A percentile compares a stretch with the other conserved stretches of the same genome.
phyloP scores from a whole-genome alignment of 257 asterid genomes.

The Gentiana macrophylla region DNA sequence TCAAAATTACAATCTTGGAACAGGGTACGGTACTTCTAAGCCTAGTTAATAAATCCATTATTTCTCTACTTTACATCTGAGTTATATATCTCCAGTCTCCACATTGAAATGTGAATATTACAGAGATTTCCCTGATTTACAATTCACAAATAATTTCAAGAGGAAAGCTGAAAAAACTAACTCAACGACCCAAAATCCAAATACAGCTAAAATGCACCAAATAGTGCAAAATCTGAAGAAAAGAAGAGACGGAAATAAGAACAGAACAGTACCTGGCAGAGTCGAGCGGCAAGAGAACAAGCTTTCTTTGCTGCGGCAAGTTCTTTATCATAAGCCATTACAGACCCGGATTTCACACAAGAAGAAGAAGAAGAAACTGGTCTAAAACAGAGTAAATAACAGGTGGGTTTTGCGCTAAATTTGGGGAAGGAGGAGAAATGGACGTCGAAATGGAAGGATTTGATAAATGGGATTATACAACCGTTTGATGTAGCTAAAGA shows the following conservation, averaged over 20 bases:
- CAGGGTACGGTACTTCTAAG: too few species aligned
- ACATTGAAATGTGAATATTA: too few species aligned
- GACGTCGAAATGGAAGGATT: conserved; percentile 3
- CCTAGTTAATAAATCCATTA: too few species aligned
- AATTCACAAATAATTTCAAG: background rate
- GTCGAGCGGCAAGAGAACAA: conserved; percentile 81
- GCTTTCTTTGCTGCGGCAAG: conserved; percentile 89
- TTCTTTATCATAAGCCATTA: conserved; percentile 68
- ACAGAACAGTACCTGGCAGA: conserved; percentile 54
- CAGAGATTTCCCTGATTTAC: too few species aligned
- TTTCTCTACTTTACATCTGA: too few species aligned
- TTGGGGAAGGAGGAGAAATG: background rate
- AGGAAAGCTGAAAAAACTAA: background rate
- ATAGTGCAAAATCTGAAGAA: background rate
- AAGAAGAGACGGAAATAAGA: too few species aligned
- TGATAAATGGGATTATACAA: conserved; percentile 3
- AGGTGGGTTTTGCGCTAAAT: conserved; percentile 8
- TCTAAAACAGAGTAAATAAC: background rate
- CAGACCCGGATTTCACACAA: conserved; percentile 15
- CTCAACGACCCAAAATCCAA: background rate
- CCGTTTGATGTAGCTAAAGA: background rate
- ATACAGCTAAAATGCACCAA: background rate
- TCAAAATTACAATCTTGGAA: too few species aligned
- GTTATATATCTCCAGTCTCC: too few species aligned
- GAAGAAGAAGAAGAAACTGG: background rate